Conservation (phyloP, 2,329 filamentous ascomycete genomes). For the Cercospora berteroae region DNA sequence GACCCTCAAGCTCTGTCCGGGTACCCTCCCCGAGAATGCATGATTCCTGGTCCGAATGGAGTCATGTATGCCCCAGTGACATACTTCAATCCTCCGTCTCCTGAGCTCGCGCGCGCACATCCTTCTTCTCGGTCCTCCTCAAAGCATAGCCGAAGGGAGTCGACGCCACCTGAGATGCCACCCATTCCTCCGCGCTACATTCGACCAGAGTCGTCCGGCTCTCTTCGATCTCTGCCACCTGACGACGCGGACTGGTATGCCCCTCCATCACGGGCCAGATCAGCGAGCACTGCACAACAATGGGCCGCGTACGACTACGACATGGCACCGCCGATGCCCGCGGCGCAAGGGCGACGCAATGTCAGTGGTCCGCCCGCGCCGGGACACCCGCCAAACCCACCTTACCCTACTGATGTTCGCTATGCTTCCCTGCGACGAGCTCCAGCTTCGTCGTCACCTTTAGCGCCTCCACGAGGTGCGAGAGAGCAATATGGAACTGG, state of each 20-base stretch:
- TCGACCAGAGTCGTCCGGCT: constrained; percentile 41
- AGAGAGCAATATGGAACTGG: constrained; percentile 20
- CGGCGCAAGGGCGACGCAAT: constrained; percentile 38
- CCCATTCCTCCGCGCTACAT: constrained; percentile 30
- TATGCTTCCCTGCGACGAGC: constrained; percentile 35
- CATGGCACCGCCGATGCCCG: constrained; percentile 31
- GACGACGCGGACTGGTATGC: constrained; percentile 47
- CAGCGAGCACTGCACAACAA: constrained; percentile 39
- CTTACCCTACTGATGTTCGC: constrained; percentile 29
- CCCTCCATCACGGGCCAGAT: constrained; percentile 40
- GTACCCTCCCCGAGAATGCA: constrained; percentile 15
- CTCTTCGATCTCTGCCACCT: constrained; percentile 44
- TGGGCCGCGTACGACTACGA: constrained; percentile 41
- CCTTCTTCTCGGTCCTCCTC: constrained; percentile 20
- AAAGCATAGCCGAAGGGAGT: constrained; percentile 33
- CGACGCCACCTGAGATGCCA: constrained; percentile 34
- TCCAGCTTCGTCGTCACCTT: constrained; percentile 28
- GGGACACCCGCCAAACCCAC: not conserved
- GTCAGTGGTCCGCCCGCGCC: constrained; percentile 36
- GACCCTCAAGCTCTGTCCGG: constrained; percentile 24
- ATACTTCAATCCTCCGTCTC: constrained; percentile 33
- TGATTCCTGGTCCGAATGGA: constrained; percentile 51
- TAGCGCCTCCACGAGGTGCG: constrained; percentile 20
- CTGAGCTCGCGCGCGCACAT: constrained; percentile 15
- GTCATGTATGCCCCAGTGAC: constrained; percentile 43